Evolutionary conservation across 768 basidiomycete species (phyloP).

Genomic region (Suillus subluteus): DNA sequence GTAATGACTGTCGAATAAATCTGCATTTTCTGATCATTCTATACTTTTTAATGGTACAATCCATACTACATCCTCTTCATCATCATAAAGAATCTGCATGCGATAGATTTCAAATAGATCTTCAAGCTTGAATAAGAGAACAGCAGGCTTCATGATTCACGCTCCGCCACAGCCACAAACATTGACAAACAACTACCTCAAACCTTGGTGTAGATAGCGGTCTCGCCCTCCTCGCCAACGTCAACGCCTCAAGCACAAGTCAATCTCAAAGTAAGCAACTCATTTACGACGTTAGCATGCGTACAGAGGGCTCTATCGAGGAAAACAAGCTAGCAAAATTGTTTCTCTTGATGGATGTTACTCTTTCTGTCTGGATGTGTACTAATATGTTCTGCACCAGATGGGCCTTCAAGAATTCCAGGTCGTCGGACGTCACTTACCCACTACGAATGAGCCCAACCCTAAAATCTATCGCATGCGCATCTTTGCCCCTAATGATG

Average conservation of each 20-base stretch:
- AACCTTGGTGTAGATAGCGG: conserved; percentile 11
- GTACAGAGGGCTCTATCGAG: not conserved
- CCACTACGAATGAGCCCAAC: conserved; percentile 88
- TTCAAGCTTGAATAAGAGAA: not conserved
- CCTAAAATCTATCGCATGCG: conserved; percentile 99
- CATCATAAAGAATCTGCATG: not conserved
- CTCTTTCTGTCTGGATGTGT: conserved; percentile 21
- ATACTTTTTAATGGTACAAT: not conserved
- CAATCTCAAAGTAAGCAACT: conserved; percentile 33
- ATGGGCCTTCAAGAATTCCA: conserved; percentile 92
- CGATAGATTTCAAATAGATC: not conserved
- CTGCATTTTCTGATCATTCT: conserved; percentile 1
- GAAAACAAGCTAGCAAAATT: not conserved
- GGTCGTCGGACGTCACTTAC: conserved; percentile 96
- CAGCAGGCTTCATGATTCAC: not conserved
- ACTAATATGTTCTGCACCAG: conserved; percentile 34
- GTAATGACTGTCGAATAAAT: conserved; percentile 39
- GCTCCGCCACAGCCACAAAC: conserved; percentile 24
- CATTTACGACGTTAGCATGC: not conserved
- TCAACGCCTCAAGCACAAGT: conserved; percentile 31
- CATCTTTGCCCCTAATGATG: conserved; percentile 98
- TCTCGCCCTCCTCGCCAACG: conserved; percentile 31
- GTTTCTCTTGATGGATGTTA: conserved; percentile 37
- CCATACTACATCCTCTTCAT: not conserved
- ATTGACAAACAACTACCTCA: conserved; percentile 29